Percentiles rank a stretch among this genome's conserved stretches.
phyloP scores from a whole-genome alignment of 805 yeast species.

The Grigorovia jiainica region DNA sequence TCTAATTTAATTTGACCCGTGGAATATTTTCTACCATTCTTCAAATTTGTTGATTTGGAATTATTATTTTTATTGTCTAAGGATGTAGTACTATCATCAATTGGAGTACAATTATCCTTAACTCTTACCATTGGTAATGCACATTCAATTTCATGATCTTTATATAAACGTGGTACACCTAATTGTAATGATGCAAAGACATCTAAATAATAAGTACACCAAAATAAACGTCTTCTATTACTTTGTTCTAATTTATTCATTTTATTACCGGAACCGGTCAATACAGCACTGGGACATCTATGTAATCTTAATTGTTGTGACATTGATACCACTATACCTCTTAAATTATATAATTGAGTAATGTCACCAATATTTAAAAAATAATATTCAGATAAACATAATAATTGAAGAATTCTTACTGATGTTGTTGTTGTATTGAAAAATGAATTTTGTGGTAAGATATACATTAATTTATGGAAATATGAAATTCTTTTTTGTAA shows the following conservation, averaged over 20 bases:
- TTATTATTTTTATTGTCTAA: background rate
- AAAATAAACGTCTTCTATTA: constrained; percentile 70
- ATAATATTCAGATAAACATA: constrained; percentile 59
- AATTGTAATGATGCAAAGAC: constrained; percentile 62
- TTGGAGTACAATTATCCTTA: constrained; percentile 1
- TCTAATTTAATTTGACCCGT: constrained; percentile 44
- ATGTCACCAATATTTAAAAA: constrained; percentile 67
- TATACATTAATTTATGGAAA: constrained; percentile 47
- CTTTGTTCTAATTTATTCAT: constrained; percentile 67
- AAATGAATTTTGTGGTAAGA: constrained; percentile 50
- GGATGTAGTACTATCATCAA: background rate
- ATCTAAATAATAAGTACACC: constrained; percentile 77
- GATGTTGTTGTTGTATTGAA: constrained; percentile 51
- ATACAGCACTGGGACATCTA: constrained; percentile 77
- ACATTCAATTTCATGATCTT: constrained; percentile 79
- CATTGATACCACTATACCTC: constrained; percentile 73
- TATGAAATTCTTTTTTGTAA: constrained; percentile 30
- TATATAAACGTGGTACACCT: constrained; percentile 74
- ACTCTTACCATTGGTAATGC: constrained; percentile 47
- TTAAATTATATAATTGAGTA: constrained; percentile 60
- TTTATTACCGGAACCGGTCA: constrained; percentile 54
- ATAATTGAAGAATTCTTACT: constrained; percentile 58
- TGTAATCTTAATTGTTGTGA: constrained; percentile 79
- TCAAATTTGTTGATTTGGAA: background rate
- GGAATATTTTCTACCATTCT: background rate